These are phyloP conservation scores for Aureobasidium sp. DNA, from an alignment of 2,329 filamentous ascomycete genomes.

Conservation along the genomic window DNA sequence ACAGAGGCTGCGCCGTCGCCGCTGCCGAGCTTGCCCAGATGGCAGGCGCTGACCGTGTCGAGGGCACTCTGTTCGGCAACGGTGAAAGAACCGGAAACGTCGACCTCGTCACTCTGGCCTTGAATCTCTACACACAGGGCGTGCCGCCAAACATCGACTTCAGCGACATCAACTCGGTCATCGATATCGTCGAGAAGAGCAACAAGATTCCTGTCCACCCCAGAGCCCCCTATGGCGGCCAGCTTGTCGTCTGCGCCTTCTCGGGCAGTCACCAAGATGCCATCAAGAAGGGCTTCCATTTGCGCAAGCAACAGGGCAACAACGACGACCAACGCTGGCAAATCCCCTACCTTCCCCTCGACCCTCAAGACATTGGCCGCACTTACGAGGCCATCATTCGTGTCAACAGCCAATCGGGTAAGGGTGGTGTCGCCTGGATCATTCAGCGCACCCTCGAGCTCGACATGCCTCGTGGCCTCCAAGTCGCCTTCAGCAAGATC, in stretches of 20 bases:
- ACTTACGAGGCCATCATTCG: conserved; percentile 98
- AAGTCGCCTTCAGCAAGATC: conserved; percentile 81
- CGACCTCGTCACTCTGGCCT: conserved; percentile 80
- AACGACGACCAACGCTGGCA: conserved; percentile 64
- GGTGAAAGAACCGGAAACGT: conserved; percentile 95
- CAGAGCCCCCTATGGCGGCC: conserved; percentile 81
- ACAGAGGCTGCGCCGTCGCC: conserved; percentile 80
- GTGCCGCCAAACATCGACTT: conserved; percentile 81
- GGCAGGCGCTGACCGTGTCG: conserved; percentile 89
- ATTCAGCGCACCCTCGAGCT: conserved; percentile 82
- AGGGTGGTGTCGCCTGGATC: conserved; percentile 91
- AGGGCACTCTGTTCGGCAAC: conserved; percentile 90
- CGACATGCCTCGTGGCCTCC: conserved; percentile 84
- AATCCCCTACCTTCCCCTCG: conserved; percentile 85
- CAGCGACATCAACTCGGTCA: conserved; percentile 76
- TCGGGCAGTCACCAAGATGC: conserved; percentile 90
- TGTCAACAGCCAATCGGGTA: conserved; percentile 93
- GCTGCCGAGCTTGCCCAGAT: conserved; percentile 90
- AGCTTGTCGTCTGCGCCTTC: conserved; percentile 87
- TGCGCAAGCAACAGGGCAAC: conserved; percentile 53
- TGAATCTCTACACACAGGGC: conserved; percentile 94
- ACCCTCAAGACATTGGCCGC: conserved; percentile 85
- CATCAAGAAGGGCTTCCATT: conserved; percentile 80
- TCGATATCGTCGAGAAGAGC: conserved; percentile 81
- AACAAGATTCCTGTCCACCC: conserved; percentile 93